These are phyloP conservation scores for Syzygium syzygioides DNA, from an alignment of 441 rosid species.

Conservation along the genomic window DNA sequence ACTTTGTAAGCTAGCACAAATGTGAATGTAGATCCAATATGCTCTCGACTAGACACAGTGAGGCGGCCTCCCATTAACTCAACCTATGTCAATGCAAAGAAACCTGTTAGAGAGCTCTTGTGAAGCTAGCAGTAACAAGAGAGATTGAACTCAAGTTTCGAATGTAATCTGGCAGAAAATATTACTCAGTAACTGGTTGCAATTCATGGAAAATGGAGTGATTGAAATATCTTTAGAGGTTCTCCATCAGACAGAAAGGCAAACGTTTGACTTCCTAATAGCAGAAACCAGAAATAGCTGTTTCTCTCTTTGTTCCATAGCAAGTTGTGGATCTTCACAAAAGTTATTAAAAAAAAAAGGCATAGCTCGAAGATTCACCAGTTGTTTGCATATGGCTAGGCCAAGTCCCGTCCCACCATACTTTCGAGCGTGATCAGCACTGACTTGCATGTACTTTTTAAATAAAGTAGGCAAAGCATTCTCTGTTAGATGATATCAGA, in stretches of 20 bases:
- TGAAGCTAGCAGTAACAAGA: not conserved
- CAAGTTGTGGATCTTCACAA: not conserved
- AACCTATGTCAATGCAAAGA: slow-evolving; percentile 40
- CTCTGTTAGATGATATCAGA: slow-evolving; percentile 39
- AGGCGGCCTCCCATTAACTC: slow-evolving; percentile 93
- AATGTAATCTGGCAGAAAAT: not conserved
- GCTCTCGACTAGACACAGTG: slow-evolving; percentile 76
- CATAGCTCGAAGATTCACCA: slow-evolving; percentile 35
- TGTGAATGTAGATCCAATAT: slow-evolving; percentile 78
- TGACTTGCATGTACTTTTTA: slow-evolving; percentile 92
- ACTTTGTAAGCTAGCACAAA: slow-evolving; percentile 80
- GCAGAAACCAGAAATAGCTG: not conserved
- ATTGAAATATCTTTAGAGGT: not conserved
- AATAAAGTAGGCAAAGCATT: slow-evolving; percentile 79
- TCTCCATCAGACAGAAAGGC: not conserved
- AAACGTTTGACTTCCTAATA: not conserved
- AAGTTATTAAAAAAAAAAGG: not conserved
- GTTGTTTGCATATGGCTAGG: slow-evolving; percentile 94
- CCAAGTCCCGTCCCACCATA: slow-evolving; percentile 99
- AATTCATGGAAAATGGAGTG: not conserved
- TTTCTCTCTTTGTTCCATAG: not conserved
- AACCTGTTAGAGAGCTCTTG: slow-evolving; percentile 3
- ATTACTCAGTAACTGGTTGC: not conserved
- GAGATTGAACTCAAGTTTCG: not conserved
- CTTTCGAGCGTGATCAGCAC: slow-evolving; percentile 89